phyloP scores from a whole-genome alignment of 176 grass and related monocot species.

The Avena eriantha region DNA sequence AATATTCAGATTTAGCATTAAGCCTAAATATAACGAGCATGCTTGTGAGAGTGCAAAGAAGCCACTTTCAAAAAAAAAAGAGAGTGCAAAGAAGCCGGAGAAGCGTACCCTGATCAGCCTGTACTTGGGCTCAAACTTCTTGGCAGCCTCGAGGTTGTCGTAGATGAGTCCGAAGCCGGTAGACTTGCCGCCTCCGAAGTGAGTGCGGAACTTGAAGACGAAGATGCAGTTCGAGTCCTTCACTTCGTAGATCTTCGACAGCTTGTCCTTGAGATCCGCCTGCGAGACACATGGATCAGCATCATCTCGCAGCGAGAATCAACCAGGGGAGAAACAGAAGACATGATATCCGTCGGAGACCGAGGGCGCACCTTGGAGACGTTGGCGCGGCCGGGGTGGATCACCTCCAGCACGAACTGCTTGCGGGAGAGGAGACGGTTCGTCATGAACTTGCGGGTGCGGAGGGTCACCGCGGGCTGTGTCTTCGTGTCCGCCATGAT shows the following conservation, averaged over 20 bases:
- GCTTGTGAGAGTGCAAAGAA: rapidly evolving
- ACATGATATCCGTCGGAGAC: not conserved
- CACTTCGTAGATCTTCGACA: slow-evolving; percentile 70
- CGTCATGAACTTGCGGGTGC: slow-evolving; percentile 98
- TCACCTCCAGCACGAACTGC: slow-evolving; percentile 97
- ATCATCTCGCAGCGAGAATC: not conserved
- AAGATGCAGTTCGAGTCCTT: slow-evolving; percentile 92
- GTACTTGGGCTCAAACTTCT: slow-evolving; percentile 97
- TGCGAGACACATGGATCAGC: slow-evolving; percentile 26
- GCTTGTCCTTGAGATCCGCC: slow-evolving; percentile 83
- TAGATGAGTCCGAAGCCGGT: slow-evolving; percentile 97
- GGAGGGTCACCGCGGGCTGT: slow-evolving; percentile 68
- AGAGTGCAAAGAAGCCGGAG: not conserved
- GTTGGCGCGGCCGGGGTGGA: slow-evolving; percentile 92
- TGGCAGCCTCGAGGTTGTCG: slow-evolving; percentile 77
- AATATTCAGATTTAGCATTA: not conserved
- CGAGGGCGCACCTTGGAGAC: slow-evolving; percentile 77
- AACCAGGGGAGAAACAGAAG: no score
- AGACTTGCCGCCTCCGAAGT: slow-evolving; percentile 95
- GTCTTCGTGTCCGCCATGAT: slow-evolving; percentile 79
- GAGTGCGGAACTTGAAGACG: slow-evolving; percentile 98
- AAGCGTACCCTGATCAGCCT: slow-evolving; percentile 82
- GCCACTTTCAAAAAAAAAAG: no score
- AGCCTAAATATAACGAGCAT: not conserved
- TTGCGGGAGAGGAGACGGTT: slow-evolving; percentile 93